These are phyloP conservation scores for Diaporthe vexans DNA, from an alignment of 2,329 filamentous ascomycete species.

Conservation along the genomic window DNA sequence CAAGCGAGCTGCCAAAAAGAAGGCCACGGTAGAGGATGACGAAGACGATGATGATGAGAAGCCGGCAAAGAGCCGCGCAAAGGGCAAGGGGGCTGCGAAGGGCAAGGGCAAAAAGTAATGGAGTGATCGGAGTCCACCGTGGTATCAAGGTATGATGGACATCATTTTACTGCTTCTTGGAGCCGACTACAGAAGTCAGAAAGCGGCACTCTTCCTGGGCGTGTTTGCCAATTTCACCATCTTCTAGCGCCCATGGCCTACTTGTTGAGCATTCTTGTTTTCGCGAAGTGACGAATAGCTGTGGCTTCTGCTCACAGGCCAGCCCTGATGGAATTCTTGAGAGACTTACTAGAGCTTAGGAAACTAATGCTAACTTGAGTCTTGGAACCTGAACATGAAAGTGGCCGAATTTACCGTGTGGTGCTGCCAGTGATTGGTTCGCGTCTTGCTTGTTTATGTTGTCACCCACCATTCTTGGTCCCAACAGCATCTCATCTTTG, in stretches of 20 bases:
- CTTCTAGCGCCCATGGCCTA: background rate
- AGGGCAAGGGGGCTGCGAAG: constrained; percentile 58
- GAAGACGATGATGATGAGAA: constrained; percentile 67
- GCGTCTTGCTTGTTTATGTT: background rate
- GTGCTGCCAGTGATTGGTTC: background rate
- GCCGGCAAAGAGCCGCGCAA: constrained; percentile 63
- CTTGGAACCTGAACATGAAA: background rate
- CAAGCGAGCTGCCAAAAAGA: constrained; percentile 57
- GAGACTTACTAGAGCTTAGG: background rate
- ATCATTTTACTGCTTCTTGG: background rate
- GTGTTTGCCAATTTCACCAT: background rate
- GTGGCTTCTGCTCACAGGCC: background rate
- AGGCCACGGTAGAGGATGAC: constrained; percentile 61
- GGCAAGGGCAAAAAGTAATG: constrained; percentile 62
- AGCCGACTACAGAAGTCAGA: background rate
- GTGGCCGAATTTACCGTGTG: background rate
- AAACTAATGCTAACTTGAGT: background rate
- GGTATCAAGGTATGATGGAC: constrained; percentile 22
- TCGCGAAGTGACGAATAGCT: background rate
- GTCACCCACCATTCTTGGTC: background rate
- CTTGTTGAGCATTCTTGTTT: constrained; percentile 2
- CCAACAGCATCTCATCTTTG: background rate
- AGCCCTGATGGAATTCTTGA: background rate
- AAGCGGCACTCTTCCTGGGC: background rate
- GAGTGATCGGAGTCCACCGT: background rate